These are phyloP conservation scores for Sugiyamaella marilandica DNA, from an alignment of 805 yeast genomes.

Conservation along the genomic window DNA sequence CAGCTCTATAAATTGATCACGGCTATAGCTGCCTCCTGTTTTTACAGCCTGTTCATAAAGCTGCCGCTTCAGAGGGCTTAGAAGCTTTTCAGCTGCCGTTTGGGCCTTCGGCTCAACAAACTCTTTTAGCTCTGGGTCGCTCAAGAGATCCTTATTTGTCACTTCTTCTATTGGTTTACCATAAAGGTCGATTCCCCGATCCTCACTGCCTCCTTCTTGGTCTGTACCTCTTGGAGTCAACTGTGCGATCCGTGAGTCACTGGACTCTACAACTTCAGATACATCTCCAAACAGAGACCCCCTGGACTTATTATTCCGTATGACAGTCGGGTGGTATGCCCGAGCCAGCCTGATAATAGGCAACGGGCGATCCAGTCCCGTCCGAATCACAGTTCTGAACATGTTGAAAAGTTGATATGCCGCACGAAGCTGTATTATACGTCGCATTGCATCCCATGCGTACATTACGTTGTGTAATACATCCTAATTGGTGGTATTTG, in stretches of 20 bases:
- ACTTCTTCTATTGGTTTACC: neutral
- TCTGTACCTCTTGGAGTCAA: conserved; percentile 5
- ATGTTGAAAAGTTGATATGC: conserved; percentile 2
- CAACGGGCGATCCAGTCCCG: neutral
- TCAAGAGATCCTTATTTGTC: conserved; percentile 15
- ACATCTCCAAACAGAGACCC: conserved; percentile 21
- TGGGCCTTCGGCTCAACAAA: conserved; percentile 49
- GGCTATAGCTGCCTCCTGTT: conserved; percentile 61
- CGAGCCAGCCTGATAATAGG: neutral
- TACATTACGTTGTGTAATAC: too few relatives aligned
- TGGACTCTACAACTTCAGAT: conserved; percentile 15
- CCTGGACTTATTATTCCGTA: neutral
- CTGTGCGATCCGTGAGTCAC: conserved; percentile 16
- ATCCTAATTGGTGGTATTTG: too few relatives aligned
- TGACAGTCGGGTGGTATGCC: neutral
- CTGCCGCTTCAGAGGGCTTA: conserved; percentile 67
- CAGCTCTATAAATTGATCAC: conserved; percentile 46
- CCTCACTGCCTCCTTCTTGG: conserved; percentile 4
- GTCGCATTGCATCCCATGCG: too few relatives aligned
- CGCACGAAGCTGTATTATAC: neutral
- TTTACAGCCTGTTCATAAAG: conserved; percentile 53
- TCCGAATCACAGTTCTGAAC: neutral
- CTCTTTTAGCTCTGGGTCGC: conserved; percentile 37
- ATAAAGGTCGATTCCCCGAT: neutral
- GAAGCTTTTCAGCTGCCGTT: conserved; percentile 48